Evolutionary conservation across 371 early-diverging fungal species (phyloP), one percentile per base, ranked within the genome.

Genomic region (Batrachochytrium dendrobatidis): DNA sequence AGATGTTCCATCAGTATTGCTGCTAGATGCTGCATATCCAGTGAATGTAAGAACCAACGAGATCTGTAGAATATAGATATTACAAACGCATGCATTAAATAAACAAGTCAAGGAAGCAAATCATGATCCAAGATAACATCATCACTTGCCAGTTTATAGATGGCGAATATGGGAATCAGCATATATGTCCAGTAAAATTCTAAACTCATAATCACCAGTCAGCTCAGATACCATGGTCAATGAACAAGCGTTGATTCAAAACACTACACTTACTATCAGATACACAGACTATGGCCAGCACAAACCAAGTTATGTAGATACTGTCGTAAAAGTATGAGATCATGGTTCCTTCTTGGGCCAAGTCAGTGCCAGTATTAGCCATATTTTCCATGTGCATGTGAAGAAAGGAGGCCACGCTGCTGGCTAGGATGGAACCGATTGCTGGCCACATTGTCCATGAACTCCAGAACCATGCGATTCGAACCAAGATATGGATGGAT

Each of bases 261-360:
- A 12, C 12, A 31, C 7, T 20, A 59, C 6, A 57, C 61, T 43
- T 49, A 62, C 62, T 53, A n/a, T 54, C 53, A 3, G 62, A 62
- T 15, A 62, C 49, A 24, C 57, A 50, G 8, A 53, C 56, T 1
- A 44, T 51, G 17, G 56, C n/a, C 34, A 64, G 53, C 31, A 34
- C 62, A 34, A 61, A 61, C 66, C 66, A 66, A 15, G 45, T 34
- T 50, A 66, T 55, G 24, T 66, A 66, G 5, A 66, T 58, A 29
- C 58, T 32, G 33, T 66, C 66, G 25, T 52, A 66, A 34, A 35
- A 34, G 43, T 66, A 66, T 39, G 57, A 55, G 29, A 61, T 44
- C 29, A 66, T 32, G 25, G 12, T 24, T 3, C 62, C 59, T 43
- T 56, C 54, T 17, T 31, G 55, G 26, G 34, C 28, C 7, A 66